Percentiles rank a stretch among this genome's conserved stretches.
phyloP scores from a whole-genome alignment of 108 stramenopile species.

The Cyclotella baltica region DNA sequence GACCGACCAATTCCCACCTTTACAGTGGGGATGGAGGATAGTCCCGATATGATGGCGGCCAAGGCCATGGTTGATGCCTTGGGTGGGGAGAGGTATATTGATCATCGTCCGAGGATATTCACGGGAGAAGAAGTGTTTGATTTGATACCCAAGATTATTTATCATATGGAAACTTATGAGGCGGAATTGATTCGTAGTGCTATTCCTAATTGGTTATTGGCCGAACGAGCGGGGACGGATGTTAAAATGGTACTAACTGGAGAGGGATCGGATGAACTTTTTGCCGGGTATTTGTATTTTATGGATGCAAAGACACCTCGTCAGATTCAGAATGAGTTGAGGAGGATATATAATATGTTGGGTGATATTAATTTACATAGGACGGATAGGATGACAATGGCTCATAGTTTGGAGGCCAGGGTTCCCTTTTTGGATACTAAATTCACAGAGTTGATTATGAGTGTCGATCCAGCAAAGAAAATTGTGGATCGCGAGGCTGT shows the following conservation, averaged over 20 bases:
- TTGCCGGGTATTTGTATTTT: constrained; percentile 83
- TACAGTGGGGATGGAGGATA: constrained; percentile 82
- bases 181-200: constrained; percentile 80
- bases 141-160: constrained; percentile 76
- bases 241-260: constrained; percentile 87
- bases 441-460: constrained; percentile 73
- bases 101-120: constrained; percentile 67
- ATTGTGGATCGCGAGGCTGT: constrained; percentile 76
- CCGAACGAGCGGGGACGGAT: constrained; percentile 72
- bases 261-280: constrained; percentile 77
- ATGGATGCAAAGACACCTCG: constrained; percentile 65
- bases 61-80: constrained; percentile 71
- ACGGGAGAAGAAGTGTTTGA: constrained; percentile 79
- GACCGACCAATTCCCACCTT: constrained; percentile 72
- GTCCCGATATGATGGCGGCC: constrained; percentile 81
- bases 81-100: constrained; percentile 61
- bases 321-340: constrained; percentile 71
- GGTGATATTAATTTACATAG: constrained; percentile 78
- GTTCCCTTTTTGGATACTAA: constrained; percentile 85
- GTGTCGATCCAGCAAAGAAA: constrained; percentile 69
- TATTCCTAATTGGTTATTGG: constrained; percentile 83
- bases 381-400: constrained; percentile 87
- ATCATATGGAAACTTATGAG: constrained; percentile 88
- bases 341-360: constrained; percentile 73
- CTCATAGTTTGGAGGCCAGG: constrained; percentile 78